Evolutionary conservation across 441 rosid genomes (phyloP).

Genomic region (Erysimum cheiri): DNA sequence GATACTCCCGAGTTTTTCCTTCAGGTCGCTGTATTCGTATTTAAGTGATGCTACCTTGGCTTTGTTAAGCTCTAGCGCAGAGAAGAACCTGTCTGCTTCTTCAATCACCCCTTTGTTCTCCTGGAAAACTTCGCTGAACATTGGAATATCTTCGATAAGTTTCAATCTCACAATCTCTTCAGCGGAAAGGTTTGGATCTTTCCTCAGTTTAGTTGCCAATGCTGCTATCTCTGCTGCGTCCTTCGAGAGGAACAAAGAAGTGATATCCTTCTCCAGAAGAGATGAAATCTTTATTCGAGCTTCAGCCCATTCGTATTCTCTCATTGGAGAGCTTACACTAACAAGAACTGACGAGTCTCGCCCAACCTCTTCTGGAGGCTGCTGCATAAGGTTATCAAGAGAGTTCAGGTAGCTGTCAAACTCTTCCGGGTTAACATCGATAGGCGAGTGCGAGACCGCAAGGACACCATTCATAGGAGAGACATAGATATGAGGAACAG

Average conservation of each 20-base stretch:
- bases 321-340: conserved; percentile 38
- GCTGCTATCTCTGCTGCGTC: conserved; percentile 54
- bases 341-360: conserved; percentile 33
- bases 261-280: conserved; percentile 60
- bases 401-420: conserved; percentile 72
- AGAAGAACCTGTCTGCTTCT: conserved; percentile 59
- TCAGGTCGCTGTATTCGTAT: conserved; percentile 64
- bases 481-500: conserved; percentile 43
- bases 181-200: conserved; percentile 58
- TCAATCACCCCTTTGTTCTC: conserved; percentile 60
- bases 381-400: conserved; percentile 65
- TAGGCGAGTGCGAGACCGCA: conserved; percentile 34
- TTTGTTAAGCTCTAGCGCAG: conserved; percentile 61
- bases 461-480: conserved; percentile 48
- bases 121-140: conserved; percentile 61
- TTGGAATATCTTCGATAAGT: conserved; percentile 70
- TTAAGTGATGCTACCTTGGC: conserved; percentile 59
- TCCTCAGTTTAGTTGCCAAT: conserved; percentile 59
- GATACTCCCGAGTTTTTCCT: conserved; percentile 56
- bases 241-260: conserved; percentile 52
- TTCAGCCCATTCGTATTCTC: conserved; percentile 63
- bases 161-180: conserved; percentile 75
- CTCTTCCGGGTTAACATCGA: conserved; percentile 58
- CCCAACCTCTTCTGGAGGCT: conserved; percentile 47
- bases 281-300: conserved; percentile 64